Conservation (phyloP, 352 stramenopile species). For the Poterioochromonas sp. region DNA sequence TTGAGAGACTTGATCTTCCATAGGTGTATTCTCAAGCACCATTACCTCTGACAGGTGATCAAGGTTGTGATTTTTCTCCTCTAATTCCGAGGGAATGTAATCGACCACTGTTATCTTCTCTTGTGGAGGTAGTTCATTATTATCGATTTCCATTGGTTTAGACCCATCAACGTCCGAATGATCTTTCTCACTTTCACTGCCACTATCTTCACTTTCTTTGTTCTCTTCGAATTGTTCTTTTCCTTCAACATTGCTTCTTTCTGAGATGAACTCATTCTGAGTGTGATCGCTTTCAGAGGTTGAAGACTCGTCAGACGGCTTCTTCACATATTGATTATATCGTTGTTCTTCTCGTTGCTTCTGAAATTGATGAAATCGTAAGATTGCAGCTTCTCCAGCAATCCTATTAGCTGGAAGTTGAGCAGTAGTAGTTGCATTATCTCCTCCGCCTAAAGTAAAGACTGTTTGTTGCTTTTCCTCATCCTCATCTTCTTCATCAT, state of each 20-base stretch:
- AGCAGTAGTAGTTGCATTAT: constrained; percentile 17
- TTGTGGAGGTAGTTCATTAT: not conserved
- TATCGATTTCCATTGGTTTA: not conserved
- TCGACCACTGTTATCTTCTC: not conserved
- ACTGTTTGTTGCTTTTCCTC: constrained; percentile 28
- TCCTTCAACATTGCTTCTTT: not conserved
- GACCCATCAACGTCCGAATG: not conserved
- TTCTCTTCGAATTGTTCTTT: not conserved
- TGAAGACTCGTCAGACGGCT: not conserved
- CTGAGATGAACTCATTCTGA: not conserved
- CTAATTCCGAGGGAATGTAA: not conserved
- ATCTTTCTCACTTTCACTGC: not conserved
- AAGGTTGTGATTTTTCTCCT: not conserved
- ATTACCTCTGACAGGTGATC: not conserved
- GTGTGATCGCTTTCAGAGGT: not conserved
- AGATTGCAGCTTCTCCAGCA: constrained; percentile 32
- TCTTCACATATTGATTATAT: not conserved
- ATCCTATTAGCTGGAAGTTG: constrained; percentile 34
- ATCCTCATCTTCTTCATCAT: not conserved
- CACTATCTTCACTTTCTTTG: not conserved
- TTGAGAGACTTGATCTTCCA: not conserved
- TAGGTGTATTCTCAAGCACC: not conserved
- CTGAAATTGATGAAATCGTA: constrained; percentile 13
- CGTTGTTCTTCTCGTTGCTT: constrained; percentile 25
- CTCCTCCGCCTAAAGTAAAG: constrained; percentile 28